Conservation (phyloP, 768 basidiomycete genomes). For the Exsudoporus frostii region DNA sequence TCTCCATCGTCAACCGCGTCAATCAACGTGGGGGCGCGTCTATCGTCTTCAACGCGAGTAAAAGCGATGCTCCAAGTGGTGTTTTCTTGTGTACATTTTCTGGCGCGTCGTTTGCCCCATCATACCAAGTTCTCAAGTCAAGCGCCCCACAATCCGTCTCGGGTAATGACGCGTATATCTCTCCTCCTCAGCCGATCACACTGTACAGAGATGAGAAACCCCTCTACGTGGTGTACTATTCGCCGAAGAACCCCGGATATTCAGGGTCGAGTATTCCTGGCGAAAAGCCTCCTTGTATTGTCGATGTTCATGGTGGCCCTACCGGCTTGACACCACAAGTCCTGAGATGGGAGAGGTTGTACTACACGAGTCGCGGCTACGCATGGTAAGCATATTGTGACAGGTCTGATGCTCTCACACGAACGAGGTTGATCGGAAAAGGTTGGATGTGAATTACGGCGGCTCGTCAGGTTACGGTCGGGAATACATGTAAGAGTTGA, state of each 20-base stretch:
- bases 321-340: constrained; percentile 47
- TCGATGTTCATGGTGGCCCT: constrained; percentile 72
- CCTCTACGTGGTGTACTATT: constrained; percentile 63
- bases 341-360: constrained; percentile 54
- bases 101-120: constrained; percentile 20
- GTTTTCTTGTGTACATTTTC: constrained; percentile 31
- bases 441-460: constrained; percentile 75
- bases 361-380: constrained; percentile 68
- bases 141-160: constrained; percentile 17
- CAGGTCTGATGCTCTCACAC: background rate
- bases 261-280: constrained; percentile 41
- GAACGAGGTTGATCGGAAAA: constrained; percentile 25
- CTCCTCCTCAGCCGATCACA: constrained; percentile 47
- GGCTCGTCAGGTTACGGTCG: constrained; percentile 76
- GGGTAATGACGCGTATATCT: constrained; percentile 35
- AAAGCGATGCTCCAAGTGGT: constrained; percentile 30
- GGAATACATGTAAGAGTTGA: constrained; percentile 46
- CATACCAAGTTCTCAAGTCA: constrained; percentile 22
- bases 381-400: constrained; percentile 50
- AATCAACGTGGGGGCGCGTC: constrained; percentile 18
- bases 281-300: constrained; percentile 66
- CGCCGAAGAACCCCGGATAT: constrained; percentile 64
- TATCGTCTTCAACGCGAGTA: constrained; percentile 35
- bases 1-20: constrained; percentile 27
- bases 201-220: constrained; percentile 37